Evolutionary conservation across 495 filamentous ascomycete genomes (phyloP).

Genomic region (Xylaria cubensis): DNA sequence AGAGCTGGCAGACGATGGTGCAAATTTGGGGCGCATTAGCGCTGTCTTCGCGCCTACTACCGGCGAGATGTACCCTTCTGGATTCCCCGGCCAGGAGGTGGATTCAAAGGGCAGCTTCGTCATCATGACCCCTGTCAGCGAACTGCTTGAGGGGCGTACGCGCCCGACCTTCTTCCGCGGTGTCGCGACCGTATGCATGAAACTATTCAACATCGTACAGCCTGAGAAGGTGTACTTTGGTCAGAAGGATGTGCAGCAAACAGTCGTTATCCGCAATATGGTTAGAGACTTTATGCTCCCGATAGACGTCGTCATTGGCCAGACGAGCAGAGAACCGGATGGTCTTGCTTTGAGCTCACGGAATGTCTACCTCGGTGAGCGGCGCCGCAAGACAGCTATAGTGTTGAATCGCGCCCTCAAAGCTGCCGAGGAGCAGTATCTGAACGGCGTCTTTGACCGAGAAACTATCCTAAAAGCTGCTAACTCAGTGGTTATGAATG

Average conservation of each 20-base stretch:
- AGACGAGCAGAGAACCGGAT: slow-evolving; percentile 78
- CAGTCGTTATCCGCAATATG: slow-evolving; percentile 84
- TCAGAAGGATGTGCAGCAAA: slow-evolving; percentile 98
- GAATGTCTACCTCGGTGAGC: slow-evolving; percentile 87
- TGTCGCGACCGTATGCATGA: slow-evolving; percentile 96
- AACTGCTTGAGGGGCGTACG: slow-evolving; percentile 80
- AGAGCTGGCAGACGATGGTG: slow-evolving; percentile 66
- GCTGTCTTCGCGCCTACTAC: slow-evolving; percentile 88
- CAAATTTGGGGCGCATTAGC: slow-evolving; percentile 69
- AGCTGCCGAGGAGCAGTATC: slow-evolving; percentile 73
- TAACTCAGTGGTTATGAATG: slow-evolving; percentile 53
- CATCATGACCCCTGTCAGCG: slow-evolving; percentile 83
- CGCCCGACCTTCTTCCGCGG: slow-evolving; percentile 97
- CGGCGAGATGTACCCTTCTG: slow-evolving; percentile 82
- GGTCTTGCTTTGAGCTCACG: slow-evolving; percentile 93
- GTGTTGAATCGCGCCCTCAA: slow-evolving; percentile 71
- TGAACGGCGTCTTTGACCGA: slow-evolving; percentile 60
- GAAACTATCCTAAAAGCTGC: slow-evolving; percentile 73
- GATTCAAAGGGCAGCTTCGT: slow-evolving; percentile 86
- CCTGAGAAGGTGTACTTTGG: slow-evolving; percentile 94
- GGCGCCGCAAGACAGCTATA: slow-evolving; percentile 73
- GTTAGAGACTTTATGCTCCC: slow-evolving; percentile 87
- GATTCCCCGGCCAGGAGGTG: slow-evolving; percentile 81
- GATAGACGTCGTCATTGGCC: slow-evolving; percentile 73
- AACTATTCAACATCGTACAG: slow-evolving; percentile 90